Percentiles rank a stretch among this genome's conserved stretches.
Evolutionary conservation across 2,329 filamentous ascomycete species (phyloP).

Genomic region (Davidsoniella australis): DNA sequence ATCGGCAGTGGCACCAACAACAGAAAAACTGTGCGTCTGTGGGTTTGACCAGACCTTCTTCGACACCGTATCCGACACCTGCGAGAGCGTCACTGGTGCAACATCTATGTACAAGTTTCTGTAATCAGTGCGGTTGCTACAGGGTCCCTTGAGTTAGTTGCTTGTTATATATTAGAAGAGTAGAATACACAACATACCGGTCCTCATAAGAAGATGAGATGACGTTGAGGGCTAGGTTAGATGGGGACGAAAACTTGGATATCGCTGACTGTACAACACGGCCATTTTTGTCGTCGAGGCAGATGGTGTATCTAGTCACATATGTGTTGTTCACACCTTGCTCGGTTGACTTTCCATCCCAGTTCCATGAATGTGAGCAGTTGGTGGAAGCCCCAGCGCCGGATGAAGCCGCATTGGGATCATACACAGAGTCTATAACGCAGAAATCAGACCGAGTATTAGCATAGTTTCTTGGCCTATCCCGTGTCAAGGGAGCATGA

Average conservation of each 20-base stretch:
- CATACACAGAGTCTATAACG: not conserved
- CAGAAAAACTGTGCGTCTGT: not conserved
- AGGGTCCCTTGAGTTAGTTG: not conserved
- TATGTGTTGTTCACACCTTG: slow-evolving; percentile 18
- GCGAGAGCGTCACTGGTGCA: not conserved
- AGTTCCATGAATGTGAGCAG: slow-evolving; percentile 15
- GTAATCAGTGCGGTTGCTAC: not conserved
- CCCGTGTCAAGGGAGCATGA: not conserved
- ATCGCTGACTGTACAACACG: slow-evolving; percentile 5
- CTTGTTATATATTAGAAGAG: not conserved
- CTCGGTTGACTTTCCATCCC: slow-evolving; percentile 15
- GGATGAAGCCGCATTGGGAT: slow-evolving; percentile 7
- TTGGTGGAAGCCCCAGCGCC: not conserved
- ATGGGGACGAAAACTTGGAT: slow-evolving; percentile 1
- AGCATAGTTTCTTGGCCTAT: too few species aligned
- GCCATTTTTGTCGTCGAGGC: slow-evolving; percentile 7
- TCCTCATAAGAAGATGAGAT: slow-evolving; percentile 3
- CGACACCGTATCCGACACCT: not conserved
- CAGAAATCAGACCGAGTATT: too few species aligned
- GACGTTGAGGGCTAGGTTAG: slow-evolving; percentile 1
- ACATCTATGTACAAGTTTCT: slow-evolving; percentile 3
- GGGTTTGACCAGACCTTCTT: not conserved
- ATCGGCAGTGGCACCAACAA: not conserved
- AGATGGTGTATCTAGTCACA: slow-evolving; percentile 9
- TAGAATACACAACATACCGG: not conserved